phyloP scores from a whole-genome alignment of 768 basidiomycete genomes.

The Daedaleopsis sinensis region DNA sequence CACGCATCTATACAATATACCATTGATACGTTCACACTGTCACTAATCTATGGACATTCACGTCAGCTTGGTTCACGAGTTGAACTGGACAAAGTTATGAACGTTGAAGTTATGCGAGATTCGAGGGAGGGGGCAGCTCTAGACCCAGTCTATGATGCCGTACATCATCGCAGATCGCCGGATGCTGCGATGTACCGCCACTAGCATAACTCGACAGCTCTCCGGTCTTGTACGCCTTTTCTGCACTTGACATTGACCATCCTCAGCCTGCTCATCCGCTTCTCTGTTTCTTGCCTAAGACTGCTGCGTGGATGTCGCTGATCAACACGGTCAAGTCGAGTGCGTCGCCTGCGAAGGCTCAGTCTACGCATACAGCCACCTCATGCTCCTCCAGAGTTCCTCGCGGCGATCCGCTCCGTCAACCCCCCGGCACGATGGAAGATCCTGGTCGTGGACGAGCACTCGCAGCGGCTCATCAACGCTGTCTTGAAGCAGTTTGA shows the following conservation, averaged over 20 bases:
- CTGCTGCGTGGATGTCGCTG: slow-evolving; percentile 40
- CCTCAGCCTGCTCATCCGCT: background rate
- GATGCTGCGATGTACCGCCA: slow-evolving; percentile 14
- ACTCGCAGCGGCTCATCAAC: slow-evolving; percentile 81
- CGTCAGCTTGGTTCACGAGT: too few species aligned
- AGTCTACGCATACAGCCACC: slow-evolving; percentile 23
- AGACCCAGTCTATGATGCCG: background rate
- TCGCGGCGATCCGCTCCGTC: slow-evolving; percentile 86
- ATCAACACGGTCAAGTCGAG: slow-evolving; percentile 48
- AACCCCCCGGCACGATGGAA: slow-evolving; percentile 93
- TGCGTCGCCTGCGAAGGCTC: slow-evolving; percentile 31
- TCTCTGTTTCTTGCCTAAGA: background rate
- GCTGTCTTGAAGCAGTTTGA: slow-evolving; percentile 92
- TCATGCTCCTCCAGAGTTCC: slow-evolving; percentile 62
- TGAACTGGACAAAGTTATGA: too few species aligned
- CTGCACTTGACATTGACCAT: background rate
- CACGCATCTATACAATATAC: background rate
- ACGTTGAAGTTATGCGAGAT: too few species aligned
- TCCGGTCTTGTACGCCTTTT: background rate
- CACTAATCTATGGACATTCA: too few species aligned
- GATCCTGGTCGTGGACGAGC: slow-evolving; percentile 94
- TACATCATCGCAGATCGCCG: slow-evolving; percentile 16
- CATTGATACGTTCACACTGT: background rate
- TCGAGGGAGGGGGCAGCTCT: too few species aligned
- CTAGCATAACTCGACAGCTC: background rate